Percentiles rank a stretch among this genome's conserved stretches.
Evolutionary conservation across 2,329 filamentous ascomycete genomes (phyloP).

Genomic region (Botrytis medusae): DNA sequence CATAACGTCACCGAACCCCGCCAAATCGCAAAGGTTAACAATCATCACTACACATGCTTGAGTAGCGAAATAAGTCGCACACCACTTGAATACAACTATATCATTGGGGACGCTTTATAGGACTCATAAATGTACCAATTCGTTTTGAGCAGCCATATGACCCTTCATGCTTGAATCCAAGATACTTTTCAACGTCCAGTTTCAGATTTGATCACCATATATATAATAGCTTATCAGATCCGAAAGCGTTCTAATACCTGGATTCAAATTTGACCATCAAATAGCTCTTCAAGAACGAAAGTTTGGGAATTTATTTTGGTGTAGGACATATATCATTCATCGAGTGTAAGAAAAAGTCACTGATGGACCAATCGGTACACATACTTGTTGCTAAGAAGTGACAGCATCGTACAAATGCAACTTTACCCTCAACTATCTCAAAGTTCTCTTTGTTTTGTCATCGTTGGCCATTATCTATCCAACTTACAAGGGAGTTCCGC

Average conservation of each 20-base stretch:
- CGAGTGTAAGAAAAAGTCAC: background rate
- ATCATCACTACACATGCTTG: background rate
- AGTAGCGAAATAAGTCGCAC: background rate
- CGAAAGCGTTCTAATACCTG: background rate
- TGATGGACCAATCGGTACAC: background rate
- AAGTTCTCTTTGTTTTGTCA: background rate
- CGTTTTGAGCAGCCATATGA: background rate
- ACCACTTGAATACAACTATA: background rate
- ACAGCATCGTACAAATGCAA: background rate
- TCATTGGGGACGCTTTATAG: background rate
- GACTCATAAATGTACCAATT: background rate
- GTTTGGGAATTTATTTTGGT: background rate
- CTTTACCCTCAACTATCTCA: background rate
- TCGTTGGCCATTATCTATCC: background rate
- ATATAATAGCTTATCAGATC: background rate
- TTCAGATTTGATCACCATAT: background rate
- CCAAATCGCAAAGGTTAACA: background rate
- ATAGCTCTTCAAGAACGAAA: background rate
- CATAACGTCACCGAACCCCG: slow-evolving; percentile 3
- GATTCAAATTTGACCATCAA: background rate
- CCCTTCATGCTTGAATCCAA: background rate
- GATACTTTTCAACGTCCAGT: background rate
- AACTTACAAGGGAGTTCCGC: background rate
- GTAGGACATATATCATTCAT: background rate
- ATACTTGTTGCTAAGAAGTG: background rate